phyloP scores from a whole-genome alignment of 1,284 basidiomycete genomes.

The Boletus smithii region DNA sequence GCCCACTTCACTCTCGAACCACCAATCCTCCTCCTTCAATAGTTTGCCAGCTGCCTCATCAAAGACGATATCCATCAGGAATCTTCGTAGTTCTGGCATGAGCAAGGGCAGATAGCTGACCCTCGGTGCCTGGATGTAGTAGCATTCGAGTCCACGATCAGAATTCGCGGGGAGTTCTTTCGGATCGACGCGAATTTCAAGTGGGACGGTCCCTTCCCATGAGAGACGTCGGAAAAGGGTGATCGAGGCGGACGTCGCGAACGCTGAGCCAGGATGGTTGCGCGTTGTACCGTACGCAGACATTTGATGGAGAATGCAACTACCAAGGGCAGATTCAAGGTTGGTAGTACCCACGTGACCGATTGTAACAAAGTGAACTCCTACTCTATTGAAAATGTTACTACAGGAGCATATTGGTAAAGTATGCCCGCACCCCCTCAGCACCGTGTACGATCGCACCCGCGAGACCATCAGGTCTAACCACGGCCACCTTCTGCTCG shows the following conservation, averaged over 20 bases:
- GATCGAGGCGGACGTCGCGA: constrained; percentile 52
- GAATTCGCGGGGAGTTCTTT: constrained; percentile 84
- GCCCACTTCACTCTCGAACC: constrained; percentile 85
- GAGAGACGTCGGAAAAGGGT: constrained; percentile 76
- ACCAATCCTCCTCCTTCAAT: constrained; percentile 86
- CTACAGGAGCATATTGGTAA: constrained; percentile 8
- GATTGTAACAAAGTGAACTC: not conserved
- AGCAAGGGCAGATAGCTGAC: constrained; percentile 90
- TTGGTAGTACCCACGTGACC: constrained; percentile 15
- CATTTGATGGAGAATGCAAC: constrained; percentile 38
- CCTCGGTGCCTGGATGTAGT: constrained; percentile 82
- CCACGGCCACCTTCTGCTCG: constrained; percentile 19
- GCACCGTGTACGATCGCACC: constrained; percentile 33
- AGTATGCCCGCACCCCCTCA: constrained; percentile 2
- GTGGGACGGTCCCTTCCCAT: constrained; percentile 83
- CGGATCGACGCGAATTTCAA: constrained; percentile 80
- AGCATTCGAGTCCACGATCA: constrained; percentile 82
- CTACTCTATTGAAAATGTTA: no score
- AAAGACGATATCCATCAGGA: constrained; percentile 86
- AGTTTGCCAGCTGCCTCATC: constrained; percentile 72
- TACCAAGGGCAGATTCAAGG: constrained; percentile 1
- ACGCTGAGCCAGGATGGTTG: constrained; percentile 50
- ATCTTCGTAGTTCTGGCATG: constrained; percentile 79
- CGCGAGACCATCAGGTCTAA: constrained; percentile 39
- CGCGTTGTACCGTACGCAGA: constrained; percentile 57